phyloP scores from a whole-genome alignment of 2,329 filamentous ascomycete species.

The Aspergillus brasiliensis region DNA sequence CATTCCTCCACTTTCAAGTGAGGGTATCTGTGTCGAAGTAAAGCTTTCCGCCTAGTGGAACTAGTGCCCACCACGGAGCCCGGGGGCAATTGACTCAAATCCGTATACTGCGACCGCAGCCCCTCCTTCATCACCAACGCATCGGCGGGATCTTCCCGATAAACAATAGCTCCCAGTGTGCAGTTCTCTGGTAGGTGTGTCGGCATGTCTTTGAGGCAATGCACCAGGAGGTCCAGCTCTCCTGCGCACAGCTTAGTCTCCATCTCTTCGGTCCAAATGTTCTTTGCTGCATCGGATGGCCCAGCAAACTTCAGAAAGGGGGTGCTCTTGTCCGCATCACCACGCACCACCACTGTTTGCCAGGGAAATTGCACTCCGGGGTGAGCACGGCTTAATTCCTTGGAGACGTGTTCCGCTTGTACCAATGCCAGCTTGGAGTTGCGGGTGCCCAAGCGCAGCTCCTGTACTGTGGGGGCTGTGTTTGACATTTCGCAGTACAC shows the following conservation, averaged over 20 bases:
- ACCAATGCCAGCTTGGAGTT: neutral
- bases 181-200: neutral
- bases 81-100: neutral
- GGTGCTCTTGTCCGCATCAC: neutral
- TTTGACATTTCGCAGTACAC: neutral
- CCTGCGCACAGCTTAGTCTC: neutral
- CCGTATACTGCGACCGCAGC: neutral
- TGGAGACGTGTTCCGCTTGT: neutral
- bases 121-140: neutral
- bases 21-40: neutral
- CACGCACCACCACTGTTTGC: neutral
- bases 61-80: neutral
- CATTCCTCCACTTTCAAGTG: neutral
- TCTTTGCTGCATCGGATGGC: constrained; percentile 20
- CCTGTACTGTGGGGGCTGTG: neutral
- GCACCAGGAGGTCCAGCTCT: constrained; percentile 1
- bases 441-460: neutral
- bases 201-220: neutral
- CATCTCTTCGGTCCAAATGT: constrained; percentile 14
- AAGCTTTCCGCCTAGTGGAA: neutral
- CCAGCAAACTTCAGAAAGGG: constrained; percentile 10
- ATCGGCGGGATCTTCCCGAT: neutral
- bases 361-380: neutral
- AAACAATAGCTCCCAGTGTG: neutral
- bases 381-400: neutral